Evolutionary conservation across 768 basidiomycete genomes (phyloP), one percentile per base, ranked within the genome.

Genomic region (Rhizopogon salebrosus): DNA sequence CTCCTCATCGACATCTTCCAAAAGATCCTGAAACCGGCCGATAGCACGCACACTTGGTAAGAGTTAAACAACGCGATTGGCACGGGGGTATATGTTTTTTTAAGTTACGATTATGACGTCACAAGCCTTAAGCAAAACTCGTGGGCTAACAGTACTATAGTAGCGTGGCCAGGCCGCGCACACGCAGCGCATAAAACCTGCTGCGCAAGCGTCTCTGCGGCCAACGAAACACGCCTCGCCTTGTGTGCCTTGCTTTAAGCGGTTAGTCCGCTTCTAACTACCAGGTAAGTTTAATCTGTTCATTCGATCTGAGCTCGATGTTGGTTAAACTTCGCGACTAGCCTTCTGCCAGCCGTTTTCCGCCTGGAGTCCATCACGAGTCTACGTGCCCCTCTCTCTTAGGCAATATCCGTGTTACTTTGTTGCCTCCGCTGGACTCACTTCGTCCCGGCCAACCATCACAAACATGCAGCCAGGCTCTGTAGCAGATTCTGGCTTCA

Each of bases 401-500:
- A 58, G 60, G 46, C 53, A 40, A 57, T 60, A 67, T 64, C 59
- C 69, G 50, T 60, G 52, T 56, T 57, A 36, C 51, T 56, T 52
- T 57, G 60, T 60, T 54, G 49, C 53, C 57, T 48, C 60, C 34
- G 27, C 51, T 52, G 41, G 60, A 57, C 58, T 60, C 53, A 58
- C 54, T 55, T 52, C 56, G 57, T 51, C 64, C 55, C 57, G 62
- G 64, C 54, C 43, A 59, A 34, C 61, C 55, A 54, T 59, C 63
- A 50, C 49, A 57, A 56, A 62, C 59, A 68, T 69, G 67, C 67
- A 65, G 50, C 65, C 62, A 57, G 63, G 54, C 53, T 62, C 69
- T 49, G 56, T 65, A 51, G 59, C 77, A 51, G 78, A 80, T 48
- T 66, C 75, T 57, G 72, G 75, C 49, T 85, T 89, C 57, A 75